Base-by-base conservation (phyloP, 345 rosid genomes). In the Limnanthes douglasii region DNA sequence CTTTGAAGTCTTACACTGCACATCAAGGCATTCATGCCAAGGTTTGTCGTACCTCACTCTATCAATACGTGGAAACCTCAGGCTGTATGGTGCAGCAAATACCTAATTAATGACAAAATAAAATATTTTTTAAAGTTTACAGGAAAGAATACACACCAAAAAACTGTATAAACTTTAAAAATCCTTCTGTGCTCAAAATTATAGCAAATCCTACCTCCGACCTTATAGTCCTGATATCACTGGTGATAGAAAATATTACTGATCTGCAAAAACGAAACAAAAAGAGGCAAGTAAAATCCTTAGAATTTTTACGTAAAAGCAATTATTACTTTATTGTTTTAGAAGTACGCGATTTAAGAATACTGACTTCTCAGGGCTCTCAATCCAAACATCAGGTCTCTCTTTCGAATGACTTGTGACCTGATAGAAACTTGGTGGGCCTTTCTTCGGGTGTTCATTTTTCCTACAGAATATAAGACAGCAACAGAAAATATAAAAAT, bases 321-420 rank as follows among this genome's bases (percentile, higher is more conserved):
- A n/a, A 25, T 25, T 44, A 11, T 16, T 10, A 34, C 25, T 45
- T 18, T 34, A 31, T 34, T 23, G 34, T 18, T 17, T 46, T 39
- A 54, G 32, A 34, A 24, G 18, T 6, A 26, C 29, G 15, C 13
- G 40, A 43, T 14, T 31, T 13, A 37, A 27, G 24, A 41, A 43
- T 41, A 47, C 78, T 62, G 58, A 83, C 97, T 76, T 83, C 54
- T 88, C 95, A 33, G 97, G 97, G 78, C 75, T 72, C 29, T 88
- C 95, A 36, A 88, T 70, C 97, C 97, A 88, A 41, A 88, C 94
- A 66, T 88, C 97, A 1, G 97, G 97, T 47, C 97, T 73, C 72
- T 83, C 97, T 55, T 79, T 83, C 6, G 90, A 72, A 50, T 76
- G 69, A 54, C 79, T 76, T 17, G 94, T 88, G 43, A 74, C 86